Conservation (phyloP, 495 filamentous ascomycete species). For the Aspergillus heteromorphus region DNA sequence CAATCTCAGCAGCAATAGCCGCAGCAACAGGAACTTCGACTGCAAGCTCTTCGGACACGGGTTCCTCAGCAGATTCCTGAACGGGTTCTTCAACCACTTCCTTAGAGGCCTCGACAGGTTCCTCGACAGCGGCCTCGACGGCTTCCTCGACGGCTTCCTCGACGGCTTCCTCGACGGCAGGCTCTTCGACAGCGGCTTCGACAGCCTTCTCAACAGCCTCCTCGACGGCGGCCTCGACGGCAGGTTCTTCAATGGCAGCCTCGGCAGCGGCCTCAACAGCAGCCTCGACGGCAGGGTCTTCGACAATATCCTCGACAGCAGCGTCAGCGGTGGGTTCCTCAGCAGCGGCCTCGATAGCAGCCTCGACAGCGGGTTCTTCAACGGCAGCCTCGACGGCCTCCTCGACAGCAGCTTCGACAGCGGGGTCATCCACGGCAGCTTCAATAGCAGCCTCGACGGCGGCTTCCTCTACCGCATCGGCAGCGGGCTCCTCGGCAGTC, state of each 20-base stretch:
- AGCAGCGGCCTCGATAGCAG: neutral
- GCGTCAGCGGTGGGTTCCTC: neutral
- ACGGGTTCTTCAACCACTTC: constrained; percentile 1
- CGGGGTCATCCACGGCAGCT: neutral
- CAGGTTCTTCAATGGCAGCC: constrained; percentile 3
- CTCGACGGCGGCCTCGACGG: neutral
- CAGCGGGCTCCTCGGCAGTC: neutral
- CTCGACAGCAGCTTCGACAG: constrained; percentile 5
- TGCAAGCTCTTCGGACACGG: constrained; percentile 4
- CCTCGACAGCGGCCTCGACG: constrained; percentile 2
- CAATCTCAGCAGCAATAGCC: constrained; percentile 1
- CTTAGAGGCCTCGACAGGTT: neutral
- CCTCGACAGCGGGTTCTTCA: neutral
- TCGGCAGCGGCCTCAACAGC: constrained; percentile 10
- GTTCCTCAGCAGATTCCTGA: constrained; percentile 1
- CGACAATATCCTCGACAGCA: neutral
- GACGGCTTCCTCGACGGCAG: neutral
- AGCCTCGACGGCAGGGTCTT: constrained; percentile 5
- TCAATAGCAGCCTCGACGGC: neutral
- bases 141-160: neutral
- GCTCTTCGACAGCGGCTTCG: constrained; percentile 10
- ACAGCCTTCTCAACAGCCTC: neutral
- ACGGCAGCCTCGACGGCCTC: constrained; percentile 6
- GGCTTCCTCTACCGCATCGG: neutral
- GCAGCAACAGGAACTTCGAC: constrained; percentile 7